These are phyloP conservation scores for Geotrichum australiense DNA, from an alignment of 1,139 yeast species.

Conservation along the genomic window DNA sequence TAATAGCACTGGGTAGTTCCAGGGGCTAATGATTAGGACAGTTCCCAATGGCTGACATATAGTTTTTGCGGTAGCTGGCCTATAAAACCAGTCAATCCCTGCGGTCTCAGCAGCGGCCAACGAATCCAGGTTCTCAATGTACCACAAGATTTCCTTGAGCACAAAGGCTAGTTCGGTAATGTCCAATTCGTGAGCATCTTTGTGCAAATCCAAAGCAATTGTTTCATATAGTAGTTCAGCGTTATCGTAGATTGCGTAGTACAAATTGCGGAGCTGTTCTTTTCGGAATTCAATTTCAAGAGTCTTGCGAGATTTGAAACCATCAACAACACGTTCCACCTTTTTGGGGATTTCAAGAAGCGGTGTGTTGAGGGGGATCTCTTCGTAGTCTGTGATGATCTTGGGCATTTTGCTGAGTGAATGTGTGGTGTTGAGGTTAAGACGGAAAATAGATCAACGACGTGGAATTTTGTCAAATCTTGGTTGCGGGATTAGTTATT, in stretches of 20 bases:
- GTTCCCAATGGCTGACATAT: slow-evolving; percentile 71
- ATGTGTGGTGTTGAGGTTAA: too few relatives aligned
- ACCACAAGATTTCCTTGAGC: slow-evolving; percentile 51
- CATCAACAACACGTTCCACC: slow-evolving; percentile 39
- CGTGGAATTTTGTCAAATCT: too few relatives aligned
- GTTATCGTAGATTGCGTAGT: slow-evolving; percentile 58
- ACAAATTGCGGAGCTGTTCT: slow-evolving; percentile 60
- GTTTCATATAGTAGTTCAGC: slow-evolving; percentile 51
- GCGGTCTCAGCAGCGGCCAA: slow-evolving; percentile 56
- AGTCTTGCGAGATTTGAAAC: slow-evolving; percentile 46
- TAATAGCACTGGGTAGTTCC: slow-evolving; percentile 75
- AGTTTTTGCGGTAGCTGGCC: slow-evolving; percentile 44
- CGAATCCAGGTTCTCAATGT: slow-evolving; percentile 51
- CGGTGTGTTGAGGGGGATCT: slow-evolving; percentile 36
- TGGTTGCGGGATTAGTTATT: too few relatives aligned
- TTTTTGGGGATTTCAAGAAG: slow-evolving; percentile 44
- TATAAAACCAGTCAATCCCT: slow-evolving; percentile 42
- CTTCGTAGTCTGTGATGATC: slow-evolving; percentile 10
- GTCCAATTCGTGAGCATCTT: slow-evolving; percentile 55
- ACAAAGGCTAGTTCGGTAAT: slow-evolving; percentile 49
- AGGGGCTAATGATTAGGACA: slow-evolving; percentile 72
- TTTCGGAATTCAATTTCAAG: slow-evolving; percentile 52
- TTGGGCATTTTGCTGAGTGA: too few relatives aligned
- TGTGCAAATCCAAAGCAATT: slow-evolving; percentile 56
- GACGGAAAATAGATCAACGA: too few relatives aligned